Base-by-base conservation (phyloP, 139 green algal genomes). In the Tetraselmis striata region DNA sequence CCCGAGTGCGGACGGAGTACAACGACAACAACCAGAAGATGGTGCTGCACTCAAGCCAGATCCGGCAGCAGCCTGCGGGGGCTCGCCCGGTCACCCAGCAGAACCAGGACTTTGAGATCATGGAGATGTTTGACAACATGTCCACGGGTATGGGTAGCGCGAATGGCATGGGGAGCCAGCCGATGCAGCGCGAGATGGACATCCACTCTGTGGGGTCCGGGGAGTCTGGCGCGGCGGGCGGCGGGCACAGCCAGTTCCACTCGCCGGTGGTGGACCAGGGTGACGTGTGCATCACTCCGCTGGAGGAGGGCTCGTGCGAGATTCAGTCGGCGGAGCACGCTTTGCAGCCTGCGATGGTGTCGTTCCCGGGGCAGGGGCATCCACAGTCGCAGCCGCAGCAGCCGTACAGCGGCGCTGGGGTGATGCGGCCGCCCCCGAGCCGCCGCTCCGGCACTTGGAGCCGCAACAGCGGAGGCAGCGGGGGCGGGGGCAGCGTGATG, bases 81-180 rank as follows among this genome's bases (percentile, higher is more conserved):
- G n/a, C n/a, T n/a, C n/a, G n/a, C n/a, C n/a, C n/a, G n/a, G 45
- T 67, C 11, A 67, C 45, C 11, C 45, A 67, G 45, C 11, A 5
- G 11, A 67, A 67, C 45, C 11, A 67, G 5, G 45, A 67, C 45
- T 67, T 67, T 67, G 45, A 67, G 45, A 67, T 67, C 45, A 67
- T 67, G 45, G 45, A 67, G 45, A 67, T 67, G 45, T 67, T 67
- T 67, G 45, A 67, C 45, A 67, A 67, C 45, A 67, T 67, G 45
- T 5, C 11, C 45, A n/a, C n/a, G n/a, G 45, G 45, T 18, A 5
- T 67, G 45, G 45, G 45, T 18, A 18, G 45, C 45, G 45, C 11
- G 11, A 67, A 67, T 18, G 45, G 45, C 45, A n/a, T n/a, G n/a
- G n/a, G n/a, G n/a, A n/a, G n/a, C n/a, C n/a, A n/a, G n/a, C n/a